These are phyloP conservation scores for Ophiocordyceps camponoti-leonardi DNA, from an alignment of 2,329 filamentous ascomycete genomes.

Conservation along the genomic window DNA sequence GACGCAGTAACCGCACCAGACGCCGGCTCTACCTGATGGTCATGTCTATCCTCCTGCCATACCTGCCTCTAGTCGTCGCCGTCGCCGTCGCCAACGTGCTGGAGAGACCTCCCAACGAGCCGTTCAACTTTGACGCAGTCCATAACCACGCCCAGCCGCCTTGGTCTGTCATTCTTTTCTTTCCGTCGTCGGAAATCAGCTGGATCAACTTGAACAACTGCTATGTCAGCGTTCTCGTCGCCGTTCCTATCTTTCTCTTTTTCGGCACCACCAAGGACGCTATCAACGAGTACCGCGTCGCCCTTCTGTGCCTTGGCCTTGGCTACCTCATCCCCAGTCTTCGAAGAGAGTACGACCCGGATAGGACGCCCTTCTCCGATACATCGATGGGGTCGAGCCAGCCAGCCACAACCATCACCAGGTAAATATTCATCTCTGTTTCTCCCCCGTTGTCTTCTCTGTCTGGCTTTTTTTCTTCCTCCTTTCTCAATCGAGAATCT, in stretches of 20 bases:
- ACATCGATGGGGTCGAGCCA: slow-evolving; percentile 7
- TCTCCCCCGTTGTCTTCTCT: neutral
- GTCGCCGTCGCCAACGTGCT: slow-evolving; percentile 24
- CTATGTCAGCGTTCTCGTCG: slow-evolving; percentile 30
- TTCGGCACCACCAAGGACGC: slow-evolving; percentile 40
- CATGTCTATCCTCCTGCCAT: slow-evolving; percentile 31
- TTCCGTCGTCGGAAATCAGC: slow-evolving; percentile 21
- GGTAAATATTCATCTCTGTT: neutral
- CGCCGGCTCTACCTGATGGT: slow-evolving; percentile 39
- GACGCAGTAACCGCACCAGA: slow-evolving; percentile 28
- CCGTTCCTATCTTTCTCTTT: slow-evolving; percentile 31
- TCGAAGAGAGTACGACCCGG: slow-evolving; percentile 20
- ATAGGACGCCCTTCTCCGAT: slow-evolving; percentile 7
- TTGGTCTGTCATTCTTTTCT: slow-evolving; percentile 29
- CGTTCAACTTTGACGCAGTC: slow-evolving; percentile 24
- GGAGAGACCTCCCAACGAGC: slow-evolving; percentile 8
- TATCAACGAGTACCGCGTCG: slow-evolving; percentile 24
- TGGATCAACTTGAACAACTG: slow-evolving; percentile 25
- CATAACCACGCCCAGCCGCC: slow-evolving; percentile 20
- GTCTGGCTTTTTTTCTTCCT: neutral
- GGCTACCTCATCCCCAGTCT: slow-evolving; percentile 25
- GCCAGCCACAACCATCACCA: neutral
- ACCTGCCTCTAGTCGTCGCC: slow-evolving; percentile 28
- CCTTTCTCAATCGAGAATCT: no score
- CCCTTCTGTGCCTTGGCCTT: slow-evolving; percentile 15